Evolutionary conservation across 2,329 filamentous ascomycete genomes (phyloP), one percentile per base, ranked within the genome.

Genomic region (Neonectria coccinea): DNA sequence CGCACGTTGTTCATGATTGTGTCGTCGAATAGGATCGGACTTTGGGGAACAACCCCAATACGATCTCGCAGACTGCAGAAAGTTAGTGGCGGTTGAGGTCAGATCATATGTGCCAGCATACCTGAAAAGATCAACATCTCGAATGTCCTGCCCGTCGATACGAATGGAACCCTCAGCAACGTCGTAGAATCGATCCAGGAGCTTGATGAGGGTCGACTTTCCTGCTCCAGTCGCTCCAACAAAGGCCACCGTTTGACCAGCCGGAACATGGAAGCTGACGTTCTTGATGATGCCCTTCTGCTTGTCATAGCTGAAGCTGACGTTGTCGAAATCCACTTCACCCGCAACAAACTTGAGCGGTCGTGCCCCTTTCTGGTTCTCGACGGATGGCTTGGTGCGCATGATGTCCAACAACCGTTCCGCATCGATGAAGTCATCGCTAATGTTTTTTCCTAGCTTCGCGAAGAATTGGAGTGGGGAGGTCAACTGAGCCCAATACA

Each of bases 401-500:
- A 89, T 87, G 50, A 89, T 82, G 61, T 86, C 85, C 16, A 89
- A 76, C 25, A 89, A 79, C 25, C 85, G 81, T 73, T 89, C 85
- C 6, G 86, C 86, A 61, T 88, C 82, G 48, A 89, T 85, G 39
- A 89, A 80, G 61, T 87, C 83, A 65, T 83, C 82, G 61, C 85
- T 86, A 66, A 89, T 82, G 53, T 78, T 84, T 71, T 85, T 86
- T 7, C 87, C 86, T 29, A 89, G 77, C 18, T 80, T 79, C 7
- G 86, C 84, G 73, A 93, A 92, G 77, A 91, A 92, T 68, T 89
- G 89, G 57, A 93, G 83, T 2, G 91, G 91, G 2, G 86, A 85
- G 48, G 91, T 90, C 41, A 93, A 82, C 73, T 93, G 91, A 18
- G 86, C 85, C 90, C 92, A 92, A 76, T 93, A 93, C 57, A 89